A percentile compares a stretch with the other conserved stretches of the same genome.
Evolutionary conservation across 2,329 filamentous ascomycete species (phyloP).

Genomic region (Penicillium sp.): DNA sequence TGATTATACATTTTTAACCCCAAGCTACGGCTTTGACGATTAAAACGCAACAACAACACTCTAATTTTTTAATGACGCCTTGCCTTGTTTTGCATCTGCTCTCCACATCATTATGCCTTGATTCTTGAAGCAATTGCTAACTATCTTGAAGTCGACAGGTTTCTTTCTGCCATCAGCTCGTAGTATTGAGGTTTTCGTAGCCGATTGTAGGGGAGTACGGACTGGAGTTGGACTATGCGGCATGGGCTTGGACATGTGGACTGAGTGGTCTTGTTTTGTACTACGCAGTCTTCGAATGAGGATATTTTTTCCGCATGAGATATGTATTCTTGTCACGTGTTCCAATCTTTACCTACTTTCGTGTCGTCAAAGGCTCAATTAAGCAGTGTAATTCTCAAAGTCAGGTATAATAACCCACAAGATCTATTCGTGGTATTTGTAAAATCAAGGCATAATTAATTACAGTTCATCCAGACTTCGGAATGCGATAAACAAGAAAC

Average conservation of each 20-base stretch:
- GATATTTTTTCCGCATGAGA: background rate
- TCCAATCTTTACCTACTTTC: background rate
- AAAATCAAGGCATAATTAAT: background rate
- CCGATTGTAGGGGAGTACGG: constrained; percentile 5
- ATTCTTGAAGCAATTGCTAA: constrained; percentile 22
- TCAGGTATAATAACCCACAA: background rate
- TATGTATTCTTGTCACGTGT: background rate
- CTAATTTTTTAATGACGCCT: constrained; percentile 66
- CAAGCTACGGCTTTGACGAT: constrained; percentile 53
- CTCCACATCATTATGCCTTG: constrained; percentile 5
- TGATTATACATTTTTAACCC: constrained; percentile 67
- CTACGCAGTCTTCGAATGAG: background rate
- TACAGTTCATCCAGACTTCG: background rate
- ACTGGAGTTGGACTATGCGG: background rate
- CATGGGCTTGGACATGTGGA: background rate
- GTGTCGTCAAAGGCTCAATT: too few species aligned
- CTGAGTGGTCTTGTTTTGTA: background rate
- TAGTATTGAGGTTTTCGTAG: constrained; percentile 5
- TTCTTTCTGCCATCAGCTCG: constrained; percentile 1
- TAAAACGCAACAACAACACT: constrained; percentile 61
- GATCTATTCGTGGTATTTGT: background rate
- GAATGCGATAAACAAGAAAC: background rate
- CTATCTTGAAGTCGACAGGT: constrained; percentile 16
- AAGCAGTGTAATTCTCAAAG: background rate
- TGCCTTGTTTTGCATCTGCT: constrained; percentile 10